Base-by-base conservation (phyloP, 2,329 filamentous ascomycete species). In the Sporothrix pseudoabietina region DNA sequence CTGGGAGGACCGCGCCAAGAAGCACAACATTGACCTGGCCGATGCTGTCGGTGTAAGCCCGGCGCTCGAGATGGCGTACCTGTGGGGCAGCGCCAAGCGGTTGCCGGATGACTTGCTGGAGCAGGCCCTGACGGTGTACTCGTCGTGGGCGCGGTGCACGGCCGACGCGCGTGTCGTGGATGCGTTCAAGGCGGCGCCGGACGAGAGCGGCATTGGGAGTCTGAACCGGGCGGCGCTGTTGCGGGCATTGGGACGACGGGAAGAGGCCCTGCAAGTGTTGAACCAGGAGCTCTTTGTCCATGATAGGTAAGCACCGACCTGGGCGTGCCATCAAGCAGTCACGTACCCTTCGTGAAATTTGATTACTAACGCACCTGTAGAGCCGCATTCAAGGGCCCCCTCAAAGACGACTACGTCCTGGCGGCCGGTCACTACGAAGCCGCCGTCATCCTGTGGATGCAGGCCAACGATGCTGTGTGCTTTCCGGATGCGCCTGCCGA, bases 21-120 rank as follows among this genome's bases (percentile, higher is more conserved):
- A 87, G 63, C 87, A 90, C 81, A 85, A 87, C 1, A 82, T 93
- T 44, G 87, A 91, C 66, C 84, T 98, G 3, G 87, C 92, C 1
- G 95, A 98, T 77, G 94, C 92, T 0, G 86, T 97, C 9, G 94
- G 94, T 0, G 86, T 93, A 3, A 92, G 90, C 74, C 96, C 96
- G 0, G 85, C 93, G 0, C 89, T 94, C 78, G 96, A 98, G 83
- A 97, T 98, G 92, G 90, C 92, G 14, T 97, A 95, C 80, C 89
- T 98, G 78, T 98, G 94, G 94, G 94, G 93, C 78, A 95, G 94
- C 0, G 90, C 89, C 77, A 95, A 93, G 81, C 89, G 94, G 72
- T 97, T 97, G 93, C 84, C 87, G 1, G 78, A 82, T 0, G 82
- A 83, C 0, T 88, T 95, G 74, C 84, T 97, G 16, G 84, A 91